These are phyloP conservation scores for Bassia scoparia DNA, from an alignment of 148 eudicot species.

Conservation along the genomic window DNA sequence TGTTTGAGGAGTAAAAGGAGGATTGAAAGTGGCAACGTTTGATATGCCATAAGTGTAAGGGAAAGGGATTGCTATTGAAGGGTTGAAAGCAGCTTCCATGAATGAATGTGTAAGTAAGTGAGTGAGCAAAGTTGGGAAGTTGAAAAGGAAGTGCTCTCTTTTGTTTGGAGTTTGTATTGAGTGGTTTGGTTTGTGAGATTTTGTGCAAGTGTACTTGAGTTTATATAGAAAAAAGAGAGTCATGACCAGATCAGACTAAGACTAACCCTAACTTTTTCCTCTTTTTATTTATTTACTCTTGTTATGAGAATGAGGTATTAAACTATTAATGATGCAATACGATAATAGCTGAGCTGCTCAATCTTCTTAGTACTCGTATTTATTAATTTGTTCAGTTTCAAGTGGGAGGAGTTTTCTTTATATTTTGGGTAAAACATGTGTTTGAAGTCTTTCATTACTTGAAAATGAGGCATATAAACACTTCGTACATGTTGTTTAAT, in stretches of 20 bases:
- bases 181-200: constrained; percentile 19
- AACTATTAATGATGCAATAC: too few relatives aligned
- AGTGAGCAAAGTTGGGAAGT: constrained; percentile 4
- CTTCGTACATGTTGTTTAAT: too few relatives aligned
- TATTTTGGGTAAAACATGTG: too few relatives aligned
- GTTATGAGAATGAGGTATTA: too few relatives aligned
- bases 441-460: too few relatives aligned
- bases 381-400: too few relatives aligned
- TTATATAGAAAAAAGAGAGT: constrained; percentile 18
- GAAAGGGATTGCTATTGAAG: constrained; percentile 34
- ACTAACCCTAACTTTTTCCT: not conserved
- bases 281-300: not conserved
- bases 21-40: constrained; percentile 14
- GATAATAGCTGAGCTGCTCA: too few relatives aligned
- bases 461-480: too few relatives aligned
- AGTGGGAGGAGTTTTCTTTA: too few relatives aligned
- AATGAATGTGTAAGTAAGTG: not conserved
- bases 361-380: too few relatives aligned
- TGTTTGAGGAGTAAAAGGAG: constrained; percentile 12
- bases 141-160: not conserved
- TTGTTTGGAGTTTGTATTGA: constrained; percentile 6
- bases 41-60: constrained; percentile 37
- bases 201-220: constrained; percentile 13
- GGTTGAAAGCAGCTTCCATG: constrained; percentile 69
- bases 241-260: too few relatives aligned